Conservation (phyloP, 768 basidiomycete genomes). For the Boletellus ananas region DNA sequence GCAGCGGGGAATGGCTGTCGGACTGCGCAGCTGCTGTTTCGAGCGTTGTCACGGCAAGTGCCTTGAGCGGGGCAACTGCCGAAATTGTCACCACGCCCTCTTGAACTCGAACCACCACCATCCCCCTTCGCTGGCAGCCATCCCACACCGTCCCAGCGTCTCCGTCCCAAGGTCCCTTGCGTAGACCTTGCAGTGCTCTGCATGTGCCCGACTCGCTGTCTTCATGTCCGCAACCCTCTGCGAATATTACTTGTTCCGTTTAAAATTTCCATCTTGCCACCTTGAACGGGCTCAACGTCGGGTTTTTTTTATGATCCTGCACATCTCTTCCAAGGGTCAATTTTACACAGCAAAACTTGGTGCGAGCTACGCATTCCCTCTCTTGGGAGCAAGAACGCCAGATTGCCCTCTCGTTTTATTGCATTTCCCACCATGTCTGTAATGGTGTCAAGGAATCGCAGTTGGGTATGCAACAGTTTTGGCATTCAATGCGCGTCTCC, state of each 20-base stretch:
- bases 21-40: conserved; percentile 7
- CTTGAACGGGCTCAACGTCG: neutral
- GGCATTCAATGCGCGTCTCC: neutral
- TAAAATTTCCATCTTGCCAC: neutral
- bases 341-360: neutral
- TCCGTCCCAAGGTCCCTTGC: neutral
- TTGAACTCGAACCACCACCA: conserved; percentile 34
- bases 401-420: neutral
- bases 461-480: neutral
- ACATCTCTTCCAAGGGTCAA: neutral
- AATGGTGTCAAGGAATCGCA: neutral
- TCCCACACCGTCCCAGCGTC: too few relatives aligned
- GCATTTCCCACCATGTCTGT: conserved; percentile 12
- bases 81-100: conserved; percentile 9
- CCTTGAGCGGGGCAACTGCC: conserved; percentile 22
- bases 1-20: neutral
- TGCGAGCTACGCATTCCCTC: neutral
- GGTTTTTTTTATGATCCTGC: neutral
- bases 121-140: neutral
- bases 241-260: neutral
- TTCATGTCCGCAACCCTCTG: neutral
- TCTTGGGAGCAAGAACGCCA: neutral
- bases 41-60: conserved; percentile 27
- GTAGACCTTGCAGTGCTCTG: neutral
- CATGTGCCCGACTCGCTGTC: neutral